Conservation (phyloP, 2,329 filamentous ascomycete species). For the Geoglossum cookeanum region DNA sequence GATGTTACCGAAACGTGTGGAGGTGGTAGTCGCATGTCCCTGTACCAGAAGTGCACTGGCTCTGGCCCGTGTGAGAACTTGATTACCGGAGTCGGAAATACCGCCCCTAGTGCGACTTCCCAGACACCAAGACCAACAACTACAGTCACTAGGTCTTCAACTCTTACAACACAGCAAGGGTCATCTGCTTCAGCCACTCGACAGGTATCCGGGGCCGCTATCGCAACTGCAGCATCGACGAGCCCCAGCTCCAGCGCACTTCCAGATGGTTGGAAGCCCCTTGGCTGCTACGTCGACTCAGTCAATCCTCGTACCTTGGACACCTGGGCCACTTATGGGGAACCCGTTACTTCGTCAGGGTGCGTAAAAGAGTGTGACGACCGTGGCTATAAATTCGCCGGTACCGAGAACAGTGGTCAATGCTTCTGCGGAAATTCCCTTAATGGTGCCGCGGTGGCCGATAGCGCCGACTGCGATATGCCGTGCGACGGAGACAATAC, state of each 20-base stretch:
- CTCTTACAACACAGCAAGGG: too few species aligned
- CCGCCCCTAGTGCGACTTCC: background rate
- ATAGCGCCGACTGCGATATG: conserved; percentile 8
- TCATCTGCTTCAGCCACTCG: background rate
- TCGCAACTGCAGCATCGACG: background rate
- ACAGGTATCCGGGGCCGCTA: background rate
- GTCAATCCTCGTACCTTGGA: conserved; percentile 2
- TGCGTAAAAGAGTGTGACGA: background rate
- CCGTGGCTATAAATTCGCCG: conserved; percentile 1
- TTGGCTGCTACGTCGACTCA: conserved; percentile 2
- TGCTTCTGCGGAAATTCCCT: conserved; percentile 3
- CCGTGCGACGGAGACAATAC: conserved; percentile 10
- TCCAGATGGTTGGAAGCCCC: background rate
- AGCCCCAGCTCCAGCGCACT: background rate
- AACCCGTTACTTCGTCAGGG: background rate
- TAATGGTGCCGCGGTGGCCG: background rate
- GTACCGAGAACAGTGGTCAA: conserved; percentile 3
- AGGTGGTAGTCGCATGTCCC: background rate
- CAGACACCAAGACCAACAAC: background rate
- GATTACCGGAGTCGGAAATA: background rate
- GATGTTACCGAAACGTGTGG: conserved; percentile 1
- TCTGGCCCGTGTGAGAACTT: conserved; percentile 1
- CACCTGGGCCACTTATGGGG: background rate
- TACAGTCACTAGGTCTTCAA: background rate
- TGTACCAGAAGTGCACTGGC: conserved; percentile 4